Evolutionary conservation across 2,329 filamentous ascomycete species (phyloP), one percentile per base, ranked within the genome.

Genomic region (Microthyrium microscopicum): DNA sequence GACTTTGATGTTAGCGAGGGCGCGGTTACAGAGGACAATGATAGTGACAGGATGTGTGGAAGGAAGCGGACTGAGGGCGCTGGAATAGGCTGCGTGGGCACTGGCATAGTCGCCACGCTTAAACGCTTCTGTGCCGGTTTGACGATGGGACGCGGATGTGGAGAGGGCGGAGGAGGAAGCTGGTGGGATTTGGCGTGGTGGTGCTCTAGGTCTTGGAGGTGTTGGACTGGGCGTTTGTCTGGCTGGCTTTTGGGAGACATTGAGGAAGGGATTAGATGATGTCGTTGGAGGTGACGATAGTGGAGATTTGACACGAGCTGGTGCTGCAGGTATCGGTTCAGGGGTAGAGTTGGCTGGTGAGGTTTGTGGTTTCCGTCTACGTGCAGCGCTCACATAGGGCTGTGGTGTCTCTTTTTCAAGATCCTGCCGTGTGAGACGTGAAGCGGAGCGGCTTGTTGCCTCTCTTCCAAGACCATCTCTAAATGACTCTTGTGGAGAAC

Each of bases 41-140:
- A 95, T 89, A 13, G 72, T 72, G 17, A 95, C 64, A 0, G 87
- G 87, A 51, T 98, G 89, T 4, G 65, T 68, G 11, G 70, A 55
- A 1, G 89, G 89, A 20, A 98, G 63, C 24, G 73, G 70, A 1
- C 68, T 60, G 3, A 98, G 61, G 2, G 89, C 83, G 20, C 70
- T 68, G 1, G 79, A 73, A 53, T 95, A 98, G 1, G 78, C 76
- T 15, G 73, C 65, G 46, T 94, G 83, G 0, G 89, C 89, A 7
- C 79, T 69, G 13, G 81, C 77, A 53, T 83, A 98, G 53, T 98
- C 89, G 21, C 89, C 89, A 22, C 82, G 73, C 56, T 94, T 95
- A 60, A 93, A 95, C 42, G 91, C 80, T 34, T 79, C 77, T 7
- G 84, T 82, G 13, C 87, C 89, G 41, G 76, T 74, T 30, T 77